Evolutionary conservation across 2,329 filamentous ascomycete genomes (phyloP).

Genomic region (Stenocarpella maydis): DNA sequence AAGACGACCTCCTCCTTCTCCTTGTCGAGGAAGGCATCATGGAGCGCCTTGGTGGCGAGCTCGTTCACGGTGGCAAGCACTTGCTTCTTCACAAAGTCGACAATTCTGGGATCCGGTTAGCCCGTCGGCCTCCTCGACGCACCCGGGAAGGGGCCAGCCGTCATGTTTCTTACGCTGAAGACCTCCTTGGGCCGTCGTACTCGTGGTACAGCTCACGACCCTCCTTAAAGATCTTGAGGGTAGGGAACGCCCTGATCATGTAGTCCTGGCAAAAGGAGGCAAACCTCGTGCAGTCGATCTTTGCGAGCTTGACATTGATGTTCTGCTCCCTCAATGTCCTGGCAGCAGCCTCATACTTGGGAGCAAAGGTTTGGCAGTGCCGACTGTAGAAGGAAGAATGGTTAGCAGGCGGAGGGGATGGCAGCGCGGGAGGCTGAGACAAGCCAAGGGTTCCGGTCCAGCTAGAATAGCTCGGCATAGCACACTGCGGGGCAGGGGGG

Average conservation of each 20-base stretch:
- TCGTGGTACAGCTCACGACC: constrained; percentile 81
- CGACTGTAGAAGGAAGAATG: constrained; percentile 84
- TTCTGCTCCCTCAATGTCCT: constrained; percentile 87
- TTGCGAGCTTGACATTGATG: constrained; percentile 76
- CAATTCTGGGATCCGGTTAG: constrained; percentile 57
- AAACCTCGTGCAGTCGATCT: constrained; percentile 96
- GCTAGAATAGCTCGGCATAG: background rate
- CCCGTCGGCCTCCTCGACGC: background rate
- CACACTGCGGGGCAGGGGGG: background rate
- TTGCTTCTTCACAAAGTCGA: constrained; percentile 97
- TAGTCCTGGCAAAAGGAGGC: constrained; percentile 87
- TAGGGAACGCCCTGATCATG: constrained; percentile 97
- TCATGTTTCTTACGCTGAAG: constrained; percentile 66
- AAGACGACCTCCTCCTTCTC: constrained; percentile 95
- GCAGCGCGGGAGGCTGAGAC: constrained; percentile 3
- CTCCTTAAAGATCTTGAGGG: constrained; percentile 95
- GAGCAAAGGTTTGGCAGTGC: constrained; percentile 97
- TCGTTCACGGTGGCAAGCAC: constrained; percentile 89
- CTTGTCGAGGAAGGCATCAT: constrained; percentile 94
- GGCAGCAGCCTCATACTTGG: constrained; percentile 88
- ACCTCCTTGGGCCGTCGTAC: constrained; percentile 90
- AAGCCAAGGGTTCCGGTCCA: background rate
- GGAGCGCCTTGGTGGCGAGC: constrained; percentile 81
- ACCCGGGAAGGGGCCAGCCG: too few species aligned
- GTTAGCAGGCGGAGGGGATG: constrained; percentile 67